Conservation (phyloP, 495 filamentous ascomycete genomes). For the Penicillium crystallinum region DNA sequence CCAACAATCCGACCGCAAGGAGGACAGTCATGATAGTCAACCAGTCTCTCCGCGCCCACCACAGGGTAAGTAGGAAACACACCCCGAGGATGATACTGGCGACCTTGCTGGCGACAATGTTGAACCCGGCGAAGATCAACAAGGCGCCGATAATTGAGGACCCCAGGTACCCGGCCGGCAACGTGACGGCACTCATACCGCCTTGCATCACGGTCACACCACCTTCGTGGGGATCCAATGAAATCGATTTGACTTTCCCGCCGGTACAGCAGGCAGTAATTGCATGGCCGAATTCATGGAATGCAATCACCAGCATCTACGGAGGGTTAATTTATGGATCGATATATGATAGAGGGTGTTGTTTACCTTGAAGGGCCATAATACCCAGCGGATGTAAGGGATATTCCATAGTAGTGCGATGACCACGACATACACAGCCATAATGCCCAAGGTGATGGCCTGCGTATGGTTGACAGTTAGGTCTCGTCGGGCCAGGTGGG, state of each 20-base stretch:
- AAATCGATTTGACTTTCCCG: constrained; percentile 67
- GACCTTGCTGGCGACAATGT: constrained; percentile 74
- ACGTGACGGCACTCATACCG: constrained; percentile 64
- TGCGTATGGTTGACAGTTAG: constrained; percentile 67
- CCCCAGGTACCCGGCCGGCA: constrained; percentile 74
- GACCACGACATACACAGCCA: constrained; percentile 63
- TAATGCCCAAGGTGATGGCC: constrained; percentile 64
- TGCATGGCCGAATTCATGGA: constrained; percentile 79
- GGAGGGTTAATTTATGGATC: background rate
- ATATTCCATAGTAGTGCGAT: constrained; percentile 77
- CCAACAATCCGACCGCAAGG: constrained; percentile 62
- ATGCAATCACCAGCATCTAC: constrained; percentile 79
- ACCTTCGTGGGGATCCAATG: constrained; percentile 63
- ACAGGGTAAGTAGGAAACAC: constrained; percentile 69
- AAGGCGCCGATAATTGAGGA: constrained; percentile 70
- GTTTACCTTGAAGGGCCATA: constrained; percentile 80
- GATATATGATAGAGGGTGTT: background rate
- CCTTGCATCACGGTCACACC: constrained; percentile 77
- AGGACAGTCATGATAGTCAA: constrained; percentile 65
- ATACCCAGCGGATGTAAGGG: constrained; percentile 63
- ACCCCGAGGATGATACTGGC: constrained; percentile 67
- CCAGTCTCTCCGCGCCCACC: constrained; percentile 77
- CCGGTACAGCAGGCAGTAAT: constrained; percentile 68
- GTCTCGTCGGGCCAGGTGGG: constrained; percentile 40
- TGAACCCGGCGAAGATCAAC: constrained; percentile 74